Percentiles rank a stretch among this genome's conserved stretches.
phyloP scores from a whole-genome alignment of 2,329 filamentous ascomycete genomes.

The Colletotrichum lupini region DNA sequence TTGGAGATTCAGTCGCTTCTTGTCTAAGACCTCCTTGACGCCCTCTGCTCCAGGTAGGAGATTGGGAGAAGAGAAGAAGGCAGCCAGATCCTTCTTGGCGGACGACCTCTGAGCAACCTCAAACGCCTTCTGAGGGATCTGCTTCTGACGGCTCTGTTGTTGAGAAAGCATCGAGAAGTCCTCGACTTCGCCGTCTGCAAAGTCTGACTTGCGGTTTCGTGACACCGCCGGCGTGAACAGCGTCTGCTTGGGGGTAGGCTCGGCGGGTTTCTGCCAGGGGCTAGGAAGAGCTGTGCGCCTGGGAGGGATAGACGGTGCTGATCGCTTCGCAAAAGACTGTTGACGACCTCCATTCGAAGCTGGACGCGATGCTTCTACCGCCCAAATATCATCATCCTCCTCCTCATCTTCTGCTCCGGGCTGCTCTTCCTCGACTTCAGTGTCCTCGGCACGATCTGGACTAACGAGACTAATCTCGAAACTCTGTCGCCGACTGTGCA shows the following conservation, averaged over 20 bases:
- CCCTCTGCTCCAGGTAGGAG: conserved; percentile 46
- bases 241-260: conserved; percentile 39
- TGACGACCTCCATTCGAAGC: conserved; percentile 37
- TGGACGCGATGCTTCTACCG: conserved; percentile 63
- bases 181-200: conserved; percentile 43
- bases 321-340: conserved; percentile 44
- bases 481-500: conserved; percentile 8
- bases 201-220: not conserved
- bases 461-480: conserved; percentile 6
- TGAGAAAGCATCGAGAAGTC: conserved; percentile 59
- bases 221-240: conserved; percentile 21
- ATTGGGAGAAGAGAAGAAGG: conserved; percentile 69
- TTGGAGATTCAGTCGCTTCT: conserved; percentile 27
- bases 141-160: conserved; percentile 32
- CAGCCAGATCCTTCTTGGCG: conserved; percentile 53
- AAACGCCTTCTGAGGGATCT: conserved; percentile 20
- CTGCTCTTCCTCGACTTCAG: conserved; percentile 23
- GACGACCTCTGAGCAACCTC: conserved; percentile 8
- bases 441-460: conserved; percentile 20
- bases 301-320: conserved; percentile 29
- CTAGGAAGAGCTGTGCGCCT: conserved; percentile 47
- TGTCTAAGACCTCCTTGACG: conserved; percentile 26
- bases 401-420: conserved; percentile 15
- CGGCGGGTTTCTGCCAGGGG: conserved; percentile 50
- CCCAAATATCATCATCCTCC: conserved; percentile 65